Base-by-base conservation (phyloP, 176 grass and related monocot species). In the Zizania latifolia region DNA sequence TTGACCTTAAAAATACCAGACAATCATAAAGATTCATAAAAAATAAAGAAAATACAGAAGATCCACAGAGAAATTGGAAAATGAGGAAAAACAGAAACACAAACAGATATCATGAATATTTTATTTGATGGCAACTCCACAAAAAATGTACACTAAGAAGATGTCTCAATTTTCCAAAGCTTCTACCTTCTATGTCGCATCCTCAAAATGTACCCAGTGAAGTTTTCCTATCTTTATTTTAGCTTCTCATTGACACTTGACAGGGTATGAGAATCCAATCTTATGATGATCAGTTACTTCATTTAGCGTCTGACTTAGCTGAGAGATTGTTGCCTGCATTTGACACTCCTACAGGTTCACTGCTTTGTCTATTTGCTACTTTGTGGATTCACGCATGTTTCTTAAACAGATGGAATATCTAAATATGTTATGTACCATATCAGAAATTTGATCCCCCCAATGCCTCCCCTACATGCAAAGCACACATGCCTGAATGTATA, bases 291-390 rank as follows among this genome's bases (percentile, higher is more conserved):
- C 88, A 91, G 77, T 83, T 97, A 41, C 94, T 97, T 81, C 86
- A 93, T 93, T 87, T 97, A 85, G 80, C 94, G 53, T 74, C 62
- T 83, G 94, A 93, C 81, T 89, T 97, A 73, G 90, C 94, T 43
- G 68, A 80, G 58, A 91, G 94, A 68, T 67, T 97, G 65, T 75
- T 97, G 70, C 94, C 94, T 71, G 94, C 94, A 82, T 97, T 97
- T 93, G 90, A 93, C 73, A 93, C 94, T 81, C 94, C 94, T 59
- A 97, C 94, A 97, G 94, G 94, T 97, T 81, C 43, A 62, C 71
- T 86, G 55, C 63, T 39, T 75, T 67, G 35, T 86, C 29, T 78
- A 22, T 40, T 37, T n/a, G 8, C 76, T 60, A 71, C 27, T 64
- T 74, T 31, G 71, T 74, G 50, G 30, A 74, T 48, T 53, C 19